These are phyloP conservation scores for Cucurbita pepo DNA, from an alignment of 306 rosid genomes.

Conservation along the genomic window DNA sequence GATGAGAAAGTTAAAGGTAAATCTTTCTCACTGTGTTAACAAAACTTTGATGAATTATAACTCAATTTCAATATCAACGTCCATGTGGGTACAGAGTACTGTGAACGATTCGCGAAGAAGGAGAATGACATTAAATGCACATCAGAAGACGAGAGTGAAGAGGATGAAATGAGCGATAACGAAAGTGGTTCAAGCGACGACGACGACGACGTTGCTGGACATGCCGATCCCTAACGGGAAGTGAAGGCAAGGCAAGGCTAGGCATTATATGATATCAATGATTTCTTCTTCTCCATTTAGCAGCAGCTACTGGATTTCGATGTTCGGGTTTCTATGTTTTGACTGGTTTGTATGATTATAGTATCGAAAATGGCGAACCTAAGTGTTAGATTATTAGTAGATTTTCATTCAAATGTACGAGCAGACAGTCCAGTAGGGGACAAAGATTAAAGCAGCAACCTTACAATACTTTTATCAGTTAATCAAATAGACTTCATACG, in stretches of 20 bases:
- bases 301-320: conserved; percentile 20
- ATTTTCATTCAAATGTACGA: not conserved
- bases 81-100: conserved; percentile 56
- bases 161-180: conserved; percentile 56
- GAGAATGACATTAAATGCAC: conserved; percentile 43
- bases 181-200: conserved; percentile 62
- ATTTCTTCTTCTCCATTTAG: conserved; percentile 11
- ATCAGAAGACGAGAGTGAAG: conserved; percentile 63
- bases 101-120: conserved; percentile 83
- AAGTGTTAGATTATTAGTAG: not conserved
- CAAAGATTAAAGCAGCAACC: not conserved
- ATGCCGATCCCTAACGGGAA: conserved; percentile 45
- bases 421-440: not conserved
- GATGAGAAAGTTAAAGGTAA: conserved; percentile 94
- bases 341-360: not conserved
- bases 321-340: conserved; percentile 8
- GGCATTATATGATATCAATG: not conserved
- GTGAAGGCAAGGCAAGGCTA: not conserved
- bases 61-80: not conserved
- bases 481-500: not conserved
- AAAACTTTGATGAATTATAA: not conserved
- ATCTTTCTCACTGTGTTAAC: not conserved
- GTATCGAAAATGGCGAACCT: not conserved
- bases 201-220: conserved; percentile 66
- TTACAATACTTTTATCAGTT: not conserved